A percentile compares a stretch with the other conserved stretches of the same genome.
phyloP scores from a whole-genome alignment of 371 early-diverging fungal genomes.

The Mortierella sp. region DNA sequence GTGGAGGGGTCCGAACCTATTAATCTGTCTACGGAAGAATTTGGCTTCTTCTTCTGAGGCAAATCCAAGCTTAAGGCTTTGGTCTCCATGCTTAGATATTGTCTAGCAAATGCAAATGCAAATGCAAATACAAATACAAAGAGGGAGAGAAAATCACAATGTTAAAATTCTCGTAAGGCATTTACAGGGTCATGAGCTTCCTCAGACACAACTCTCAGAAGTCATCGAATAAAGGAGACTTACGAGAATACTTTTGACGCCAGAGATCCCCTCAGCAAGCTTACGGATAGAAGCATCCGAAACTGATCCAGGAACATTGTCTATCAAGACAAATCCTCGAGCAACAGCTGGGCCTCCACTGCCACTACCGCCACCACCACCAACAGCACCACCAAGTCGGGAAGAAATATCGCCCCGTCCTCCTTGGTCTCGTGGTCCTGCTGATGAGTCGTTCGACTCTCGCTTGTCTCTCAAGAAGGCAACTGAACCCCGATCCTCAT shows the following conservation, averaged over 20 bases:
- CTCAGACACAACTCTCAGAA: too few species aligned
- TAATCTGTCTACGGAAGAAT: conserved; percentile 55
- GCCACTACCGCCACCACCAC: too few species aligned
- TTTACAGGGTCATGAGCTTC: too few species aligned
- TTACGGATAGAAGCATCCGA: conserved; percentile 32
- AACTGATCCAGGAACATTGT: conserved; percentile 32
- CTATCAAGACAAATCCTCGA: conserved; percentile 40
- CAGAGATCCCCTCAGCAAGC: conserved; percentile 32
- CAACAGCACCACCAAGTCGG: not conserved
- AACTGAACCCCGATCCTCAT: conserved; percentile 18
- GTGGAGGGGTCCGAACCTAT: conserved; percentile 42
- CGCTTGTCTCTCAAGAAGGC: conserved; percentile 29
- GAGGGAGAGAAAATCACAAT: too few species aligned
- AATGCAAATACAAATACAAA: not conserved
- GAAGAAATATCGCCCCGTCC: not conserved
- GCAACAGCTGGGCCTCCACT: conserved; percentile 9
- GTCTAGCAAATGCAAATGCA: conserved; percentile 13
- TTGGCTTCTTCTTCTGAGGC: conserved; percentile 47
- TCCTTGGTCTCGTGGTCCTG: not conserved
- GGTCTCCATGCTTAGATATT: conserved; percentile 29
- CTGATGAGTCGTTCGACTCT: not conserved
- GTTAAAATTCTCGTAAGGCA: too few species aligned
- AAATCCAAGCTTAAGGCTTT: conserved; percentile 33
- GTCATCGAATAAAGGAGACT: not conserved
- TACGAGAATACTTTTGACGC: conserved; percentile 44